Evolutionary conservation across 1,284 basidiomycete genomes (phyloP), one percentile per base, ranked within the genome.

Genomic region (Termitomyces sp.): DNA sequence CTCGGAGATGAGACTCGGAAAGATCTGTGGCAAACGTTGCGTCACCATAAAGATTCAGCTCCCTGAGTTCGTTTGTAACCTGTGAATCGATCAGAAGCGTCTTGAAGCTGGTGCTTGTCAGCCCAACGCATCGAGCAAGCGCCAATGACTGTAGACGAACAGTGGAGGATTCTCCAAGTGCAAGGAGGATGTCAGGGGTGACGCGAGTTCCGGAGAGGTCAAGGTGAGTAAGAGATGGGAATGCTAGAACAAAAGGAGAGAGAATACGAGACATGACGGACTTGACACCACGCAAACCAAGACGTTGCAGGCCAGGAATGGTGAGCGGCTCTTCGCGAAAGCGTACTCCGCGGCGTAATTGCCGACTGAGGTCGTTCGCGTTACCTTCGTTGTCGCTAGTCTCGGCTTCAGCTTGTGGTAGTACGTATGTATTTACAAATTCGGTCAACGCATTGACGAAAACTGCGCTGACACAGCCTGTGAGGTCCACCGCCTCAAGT

Each of bases 21-120:
- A 99, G 76, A 0, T 91, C 84, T n/a, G 88, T 92, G 0, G 84
- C 80, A 70, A 92, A 94, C 0, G 93, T 92, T 65, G 80, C 80
- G 64, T 97, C 94, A 45, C 93, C 93, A 64, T 93, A 96, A 2
- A 99, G 79, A 54, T 90, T 92, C 39, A 98, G 78, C 64, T 98
- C 91, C 51, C 77, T 77, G 30, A 98, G 75, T 26, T 77, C 73
- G 8, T 73, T 73, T 2, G 86, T 85, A 1, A 86, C 85, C 0
- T 82, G 84, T 1, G 87, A 82, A 43, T 84, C 73, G 45, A 91
- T 70, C 40, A 97, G 77, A 69, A 98, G 88, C 50, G 84, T 73
- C 48, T 82, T 81, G 63, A 98, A 83, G 50, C 89, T 86, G 56
- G 86, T 81, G 52, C 92, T 86, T 0, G 90, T 90, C 44, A 98